These are phyloP conservation scores for Fraxinus quadrangulata DNA, from an alignment of 257 asterid genomes.

Conservation along the genomic window DNA sequence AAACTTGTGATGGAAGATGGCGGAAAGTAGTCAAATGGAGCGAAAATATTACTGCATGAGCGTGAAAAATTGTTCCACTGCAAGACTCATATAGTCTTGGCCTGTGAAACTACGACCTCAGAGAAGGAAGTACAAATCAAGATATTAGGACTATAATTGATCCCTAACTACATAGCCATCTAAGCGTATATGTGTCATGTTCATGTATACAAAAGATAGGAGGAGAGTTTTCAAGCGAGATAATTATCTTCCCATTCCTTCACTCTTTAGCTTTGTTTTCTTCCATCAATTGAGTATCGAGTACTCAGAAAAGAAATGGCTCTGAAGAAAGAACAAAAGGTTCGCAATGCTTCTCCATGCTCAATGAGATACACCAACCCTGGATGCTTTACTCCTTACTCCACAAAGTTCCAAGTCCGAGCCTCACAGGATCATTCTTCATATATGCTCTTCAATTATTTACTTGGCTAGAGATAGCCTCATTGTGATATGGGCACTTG, in stretches of 20 bases:
- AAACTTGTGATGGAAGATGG: too few species aligned
- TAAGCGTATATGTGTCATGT: neutral
- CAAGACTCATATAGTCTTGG: too few species aligned
- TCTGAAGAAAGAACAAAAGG: neutral
- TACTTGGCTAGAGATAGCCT: neutral
- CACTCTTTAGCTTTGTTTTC: neutral
- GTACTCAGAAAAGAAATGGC: neutral
- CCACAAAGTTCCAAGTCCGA: neutral
- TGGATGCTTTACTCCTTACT: neutral
- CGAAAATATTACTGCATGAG: too few species aligned
- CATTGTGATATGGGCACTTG: neutral
- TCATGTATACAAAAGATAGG: neutral
- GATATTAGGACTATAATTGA: neutral
- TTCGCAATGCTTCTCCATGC: neutral
- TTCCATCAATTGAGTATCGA: neutral
- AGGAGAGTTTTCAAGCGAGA: neutral
- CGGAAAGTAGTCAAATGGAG: too few species aligned
- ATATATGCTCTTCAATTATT: neutral
- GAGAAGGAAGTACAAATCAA: neutral
- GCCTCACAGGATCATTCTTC: neutral
- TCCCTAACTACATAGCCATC: neutral
- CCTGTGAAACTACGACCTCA: neutral
- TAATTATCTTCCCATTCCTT: neutral
- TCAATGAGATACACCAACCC: neutral
- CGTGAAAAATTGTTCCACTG: too few species aligned